Percentiles rank a stretch among this genome's conserved stretches.
Conservation (phyloP, 305 asterid species). For the Fraxinus floribunda region DNA sequence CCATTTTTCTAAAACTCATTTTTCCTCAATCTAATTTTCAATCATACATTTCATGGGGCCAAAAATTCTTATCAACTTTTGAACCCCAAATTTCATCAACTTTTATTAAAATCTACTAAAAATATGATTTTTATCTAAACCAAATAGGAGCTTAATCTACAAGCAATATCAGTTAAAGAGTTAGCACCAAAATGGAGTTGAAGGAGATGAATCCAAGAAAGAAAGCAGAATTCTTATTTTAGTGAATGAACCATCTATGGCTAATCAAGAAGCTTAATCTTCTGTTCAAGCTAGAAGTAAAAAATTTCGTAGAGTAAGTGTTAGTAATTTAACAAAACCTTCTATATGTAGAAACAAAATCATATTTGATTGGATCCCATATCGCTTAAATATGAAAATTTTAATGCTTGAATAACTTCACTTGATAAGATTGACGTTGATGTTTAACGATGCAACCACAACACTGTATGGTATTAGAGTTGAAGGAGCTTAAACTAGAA, state of each 20-base stretch:
- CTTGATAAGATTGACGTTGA: background rate
- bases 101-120: too few relatives aligned
- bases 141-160: background rate
- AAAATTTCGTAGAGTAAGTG: background rate
- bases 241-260: background rate
- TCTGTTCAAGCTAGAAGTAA: background rate
- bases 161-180: slow-evolving; percentile 21
- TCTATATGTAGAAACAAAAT: background rate
- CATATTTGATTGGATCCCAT: background rate
- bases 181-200: background rate
- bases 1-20: too few relatives aligned
- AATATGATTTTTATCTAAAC: too few relatives aligned
- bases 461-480: background rate
- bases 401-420: background rate
- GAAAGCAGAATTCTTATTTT: background rate
- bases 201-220: background rate
- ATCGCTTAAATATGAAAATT: too few relatives aligned
- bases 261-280: background rate
- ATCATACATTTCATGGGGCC: too few relatives aligned
- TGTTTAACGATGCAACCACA: background rate
- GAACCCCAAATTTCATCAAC: too few relatives aligned
- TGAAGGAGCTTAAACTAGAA: background rate
- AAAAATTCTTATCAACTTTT: too few relatives aligned
- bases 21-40: too few relatives aligned
- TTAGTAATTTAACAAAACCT: background rate